phyloP scores from a whole-genome alignment of 192 early-diverging fungal genomes.

The Rhizophagus sp. region DNA sequence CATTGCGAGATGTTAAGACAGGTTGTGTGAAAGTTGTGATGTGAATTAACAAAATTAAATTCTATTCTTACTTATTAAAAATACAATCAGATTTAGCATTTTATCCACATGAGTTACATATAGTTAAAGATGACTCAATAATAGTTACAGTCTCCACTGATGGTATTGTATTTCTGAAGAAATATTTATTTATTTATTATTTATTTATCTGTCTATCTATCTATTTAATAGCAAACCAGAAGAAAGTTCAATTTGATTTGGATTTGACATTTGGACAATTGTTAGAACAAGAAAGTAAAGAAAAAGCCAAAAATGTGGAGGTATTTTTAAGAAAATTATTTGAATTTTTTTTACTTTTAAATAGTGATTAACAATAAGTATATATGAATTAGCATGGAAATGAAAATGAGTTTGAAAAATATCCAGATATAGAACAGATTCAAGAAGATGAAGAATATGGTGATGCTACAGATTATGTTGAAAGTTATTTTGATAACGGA shows the following conservation, averaged over 20 bases:
- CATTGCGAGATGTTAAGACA: slow-evolving; percentile 16
- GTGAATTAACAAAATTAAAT: not conserved
- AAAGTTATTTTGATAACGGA: slow-evolving; percentile 22
- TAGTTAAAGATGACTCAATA: slow-evolving; percentile 12
- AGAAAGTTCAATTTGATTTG: slow-evolving; percentile 7
- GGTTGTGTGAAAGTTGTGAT: not conserved
- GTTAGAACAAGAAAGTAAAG: slow-evolving; percentile 8
- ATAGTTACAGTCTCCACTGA: not conserved
- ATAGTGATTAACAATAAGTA: not conserved
- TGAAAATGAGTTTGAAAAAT: slow-evolving; percentile 14
- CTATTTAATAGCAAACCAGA: not conserved
- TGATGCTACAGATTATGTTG: slow-evolving; percentile 24
- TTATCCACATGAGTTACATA: slow-evolving; percentile 9
- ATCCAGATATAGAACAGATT: not conserved
- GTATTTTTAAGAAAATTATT: not conserved
- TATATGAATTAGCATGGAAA: not conserved
- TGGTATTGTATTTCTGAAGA: not conserved
- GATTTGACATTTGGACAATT: slow-evolving; percentile 4
- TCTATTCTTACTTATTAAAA: no score
- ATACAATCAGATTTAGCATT: not conserved
- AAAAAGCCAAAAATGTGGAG: not conserved
- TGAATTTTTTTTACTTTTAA: not conserved
- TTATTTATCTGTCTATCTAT: not conserved
- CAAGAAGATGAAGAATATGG: slow-evolving; percentile 19
- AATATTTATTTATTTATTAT: not conserved